Evolutionary conservation across 2,329 filamentous ascomycete species (phyloP), one percentile per base, ranked within the genome.

Genomic region (Anthostomella pinea): DNA sequence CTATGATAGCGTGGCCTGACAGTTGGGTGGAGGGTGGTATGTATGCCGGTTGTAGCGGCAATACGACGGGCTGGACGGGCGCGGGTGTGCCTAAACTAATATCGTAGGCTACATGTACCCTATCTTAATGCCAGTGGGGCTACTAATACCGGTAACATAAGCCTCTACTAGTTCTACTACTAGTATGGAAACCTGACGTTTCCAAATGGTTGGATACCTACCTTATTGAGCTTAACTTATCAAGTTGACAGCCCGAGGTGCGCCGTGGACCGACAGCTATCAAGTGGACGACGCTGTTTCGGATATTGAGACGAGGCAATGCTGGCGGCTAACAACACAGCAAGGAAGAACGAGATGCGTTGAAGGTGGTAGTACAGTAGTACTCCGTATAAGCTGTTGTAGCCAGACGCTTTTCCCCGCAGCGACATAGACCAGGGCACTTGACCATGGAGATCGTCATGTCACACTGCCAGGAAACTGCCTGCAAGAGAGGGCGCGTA

Each of bases 291-390:
- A 31, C 26, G 24, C 34, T 45, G 51, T 54, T 52, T 56, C 46
- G 49, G 40, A 51, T 49, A 19, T 26, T 25, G 34, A 51, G 39
- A 49, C 45, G 47, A 52, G 47, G 53, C 53, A 47, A 33, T 22
- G 28, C 38, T 48, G 48, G 53, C 53, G 53, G 49, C 43, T 54
- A 54, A 43, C 48, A 15, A 45, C n/a, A 10, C 24, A 28, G 25
- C 24, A 14, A 18, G 30, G 19, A n/a, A n/a, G 13, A 14, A 30
- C 13, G 27, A 30, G 13, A 30, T 6, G 16, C 27, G 18, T 4
- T 16, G 10, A n/a, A 5, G 6, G 13, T 30, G 4, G 15, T 30
- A 23, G 21, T 23, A 23, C 7, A 8, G 21, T n/a, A 7, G 21
- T 23, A 23, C 21, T 23, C 21, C 11, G 11, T 7, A 11, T 23